Conservation (phyloP, 1,284 basidiomycete genomes). For the Xerocomus nothofagi region DNA sequence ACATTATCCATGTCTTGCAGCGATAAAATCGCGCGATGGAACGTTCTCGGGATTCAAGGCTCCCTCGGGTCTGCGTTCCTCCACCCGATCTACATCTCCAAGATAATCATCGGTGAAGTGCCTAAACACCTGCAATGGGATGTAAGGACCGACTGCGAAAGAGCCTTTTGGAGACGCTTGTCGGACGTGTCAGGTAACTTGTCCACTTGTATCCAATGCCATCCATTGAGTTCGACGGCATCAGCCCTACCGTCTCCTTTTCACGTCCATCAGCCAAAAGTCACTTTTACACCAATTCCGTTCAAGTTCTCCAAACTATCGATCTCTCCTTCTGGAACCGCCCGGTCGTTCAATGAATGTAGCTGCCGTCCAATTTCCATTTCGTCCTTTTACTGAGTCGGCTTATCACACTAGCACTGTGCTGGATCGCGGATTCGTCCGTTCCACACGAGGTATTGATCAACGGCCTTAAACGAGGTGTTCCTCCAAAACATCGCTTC, state of each 20-base stretch:
- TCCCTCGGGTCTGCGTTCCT: constrained; percentile 63
- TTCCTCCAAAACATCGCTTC: constrained; percentile 65
- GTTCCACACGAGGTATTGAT: constrained; percentile 60
- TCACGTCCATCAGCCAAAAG: constrained; percentile 44
- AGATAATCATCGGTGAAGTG: constrained; percentile 75
- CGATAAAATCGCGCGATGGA: constrained; percentile 89
- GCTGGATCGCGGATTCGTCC: constrained; percentile 59
- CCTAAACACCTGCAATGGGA: constrained; percentile 37
- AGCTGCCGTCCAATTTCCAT: constrained; percentile 19
- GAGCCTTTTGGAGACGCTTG: constrained; percentile 58
- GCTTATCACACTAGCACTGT: constrained; percentile 50
- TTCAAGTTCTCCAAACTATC: constrained; percentile 62
- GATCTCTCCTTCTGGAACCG: constrained; percentile 31
- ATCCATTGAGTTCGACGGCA: background rate
- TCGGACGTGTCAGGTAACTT: constrained; percentile 38
- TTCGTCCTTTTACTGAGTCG: constrained; percentile 10
- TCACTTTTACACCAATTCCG: constrained; percentile 56
- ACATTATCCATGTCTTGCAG: constrained; percentile 86
- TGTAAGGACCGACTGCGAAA: constrained; percentile 56
- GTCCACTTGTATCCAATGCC: background rate
- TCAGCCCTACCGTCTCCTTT: constrained; percentile 48
- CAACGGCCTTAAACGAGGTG: constrained; percentile 75
- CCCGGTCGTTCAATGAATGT: constrained; percentile 69
- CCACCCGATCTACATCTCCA: constrained; percentile 61
- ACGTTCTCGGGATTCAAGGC: constrained; percentile 82